Evolutionary conservation across 2,329 filamentous ascomycete genomes (phyloP), one percentile per base, ranked within the genome.

Genomic region (Macrophomina phaseolina): DNA sequence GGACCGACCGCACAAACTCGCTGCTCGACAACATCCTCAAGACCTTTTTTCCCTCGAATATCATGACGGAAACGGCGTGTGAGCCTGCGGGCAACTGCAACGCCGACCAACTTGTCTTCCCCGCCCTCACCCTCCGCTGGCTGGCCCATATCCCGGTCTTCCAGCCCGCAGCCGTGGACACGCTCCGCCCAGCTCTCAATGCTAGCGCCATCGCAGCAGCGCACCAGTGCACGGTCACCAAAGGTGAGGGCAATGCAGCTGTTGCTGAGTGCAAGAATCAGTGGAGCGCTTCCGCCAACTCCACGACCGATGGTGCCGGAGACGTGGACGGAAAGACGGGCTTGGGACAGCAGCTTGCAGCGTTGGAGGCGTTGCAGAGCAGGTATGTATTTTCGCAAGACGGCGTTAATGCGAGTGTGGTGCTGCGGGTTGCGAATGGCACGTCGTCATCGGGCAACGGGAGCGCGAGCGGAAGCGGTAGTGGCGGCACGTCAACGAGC

Each of bases 71-170:
- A 79, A 82, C 83, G 69, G 85, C 86, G 34, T 94, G 91, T 79
- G 91, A 93, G 78, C 71, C 77, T 9, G 77, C 77, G 67, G 78
- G 80, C 65, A 82, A 81, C 32, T 94, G 91, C 82, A 86, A 92
- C 79, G 83, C 83, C 69, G 90, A 93, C 76, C 90, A 93, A 79
- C 85, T 85, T 72, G 88, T 85, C 58, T 93, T 93, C 86, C 93
- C 93, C 79, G 90, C 89, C 9, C 93, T 92, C 76, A 81, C 92
- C 32, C 79, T 87, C 34, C 88, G 91, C 53, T 93, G 89, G 87
- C 75, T 84, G 67, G 76, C 77, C 16, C 82, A 83, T 68, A 77
- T 81, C 6, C 77, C 80, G 2, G 70, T 80, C 34, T 68, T 84
- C 60, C 80, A 80, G 16, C 82, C 82, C 4, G 80, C 77, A 64